These are phyloP conservation scores for Pichia thaimueangensis DNA, from an alignment of 805 yeast genomes.

Conservation along the genomic window DNA sequence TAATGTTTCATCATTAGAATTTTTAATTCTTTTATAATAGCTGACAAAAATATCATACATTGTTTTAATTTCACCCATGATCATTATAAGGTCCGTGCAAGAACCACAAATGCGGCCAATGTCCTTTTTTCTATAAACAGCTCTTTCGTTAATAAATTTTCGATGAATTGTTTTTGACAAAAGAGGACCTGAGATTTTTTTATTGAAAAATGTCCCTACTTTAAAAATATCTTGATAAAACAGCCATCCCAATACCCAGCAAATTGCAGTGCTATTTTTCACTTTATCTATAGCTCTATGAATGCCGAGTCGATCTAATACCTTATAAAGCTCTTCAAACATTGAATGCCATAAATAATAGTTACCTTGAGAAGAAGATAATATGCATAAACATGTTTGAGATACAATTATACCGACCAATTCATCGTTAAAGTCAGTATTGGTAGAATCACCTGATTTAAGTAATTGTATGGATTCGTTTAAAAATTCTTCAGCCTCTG, in stretches of 20 bases:
- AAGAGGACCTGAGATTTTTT: neutral
- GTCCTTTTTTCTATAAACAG: neutral
- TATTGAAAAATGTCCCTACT: neutral
- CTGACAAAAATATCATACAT: conserved; percentile 8
- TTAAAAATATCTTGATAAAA: conserved; percentile 6
- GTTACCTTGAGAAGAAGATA: conserved; percentile 2
- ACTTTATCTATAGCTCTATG: neutral
- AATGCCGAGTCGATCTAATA: neutral
- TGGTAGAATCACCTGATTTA: neutral
- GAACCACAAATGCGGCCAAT: conserved; percentile 1
- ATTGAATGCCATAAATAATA: neutral
- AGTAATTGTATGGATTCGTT: neutral
- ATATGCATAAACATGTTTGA: neutral
- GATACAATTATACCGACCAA: neutral
- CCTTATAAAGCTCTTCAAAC: neutral
- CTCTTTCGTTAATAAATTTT: neutral
- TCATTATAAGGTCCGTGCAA: neutral
- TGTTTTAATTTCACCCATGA: conserved; percentile 8
- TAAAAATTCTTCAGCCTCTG: neutral
- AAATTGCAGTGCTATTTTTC: neutral
- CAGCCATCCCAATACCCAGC: conserved; percentile 1
- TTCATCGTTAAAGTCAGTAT: neutral
- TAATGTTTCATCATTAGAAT: neutral
- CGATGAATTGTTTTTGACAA: neutral
- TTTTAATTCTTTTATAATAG: neutral